These are phyloP conservation scores for Xylaria sp. DNA, from an alignment of 2,329 filamentous ascomycete genomes.

Conservation along the genomic window DNA sequence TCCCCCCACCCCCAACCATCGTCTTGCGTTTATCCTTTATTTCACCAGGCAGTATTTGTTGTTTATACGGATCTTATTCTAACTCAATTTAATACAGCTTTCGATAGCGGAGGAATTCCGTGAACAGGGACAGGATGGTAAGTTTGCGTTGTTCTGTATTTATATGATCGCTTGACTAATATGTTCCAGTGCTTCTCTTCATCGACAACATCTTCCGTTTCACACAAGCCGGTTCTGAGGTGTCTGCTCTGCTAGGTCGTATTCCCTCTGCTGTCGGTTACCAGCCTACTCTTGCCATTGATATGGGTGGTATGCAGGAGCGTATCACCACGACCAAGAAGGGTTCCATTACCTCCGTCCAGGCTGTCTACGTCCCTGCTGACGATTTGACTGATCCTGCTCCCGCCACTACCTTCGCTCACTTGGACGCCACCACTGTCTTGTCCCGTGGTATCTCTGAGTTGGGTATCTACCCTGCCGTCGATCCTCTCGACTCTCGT, in stretches of 20 bases:
- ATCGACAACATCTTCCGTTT: conserved; percentile 99
- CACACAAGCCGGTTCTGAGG: conserved; percentile 99
- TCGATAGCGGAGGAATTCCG: too few species aligned
- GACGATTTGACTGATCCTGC: conserved; percentile 99
- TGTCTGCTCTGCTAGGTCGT: conserved; percentile 98
- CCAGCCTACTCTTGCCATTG: conserved; percentile 97
- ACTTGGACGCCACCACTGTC: conserved; percentile 99
- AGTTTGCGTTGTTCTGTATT: conserved; percentile 45
- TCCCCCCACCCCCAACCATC: too few species aligned
- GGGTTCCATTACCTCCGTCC: conserved; percentile 99
- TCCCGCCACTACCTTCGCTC: conserved; percentile 98
- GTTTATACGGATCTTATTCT: too few species aligned
- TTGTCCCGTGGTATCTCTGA: conserved; percentile 99
- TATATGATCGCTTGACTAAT: conserved; percentile 25
- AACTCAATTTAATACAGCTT: too few species aligned
- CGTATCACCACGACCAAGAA: conserved; percentile 99
- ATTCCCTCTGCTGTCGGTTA: conserved; percentile 99
- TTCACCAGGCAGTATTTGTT: too few species aligned
- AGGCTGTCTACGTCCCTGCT: conserved; percentile 99
- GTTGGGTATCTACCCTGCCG: conserved; percentile 99
- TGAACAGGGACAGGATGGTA: conserved; percentile 77
- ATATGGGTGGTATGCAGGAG: conserved; percentile 99
- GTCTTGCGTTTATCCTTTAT: too few species aligned
- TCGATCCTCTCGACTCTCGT: conserved; percentile 99
- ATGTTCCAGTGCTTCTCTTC: conserved; percentile 84